Evolutionary conservation across 441 rosid species (phyloP).

Genomic region (Aleurites moluccanus): DNA sequence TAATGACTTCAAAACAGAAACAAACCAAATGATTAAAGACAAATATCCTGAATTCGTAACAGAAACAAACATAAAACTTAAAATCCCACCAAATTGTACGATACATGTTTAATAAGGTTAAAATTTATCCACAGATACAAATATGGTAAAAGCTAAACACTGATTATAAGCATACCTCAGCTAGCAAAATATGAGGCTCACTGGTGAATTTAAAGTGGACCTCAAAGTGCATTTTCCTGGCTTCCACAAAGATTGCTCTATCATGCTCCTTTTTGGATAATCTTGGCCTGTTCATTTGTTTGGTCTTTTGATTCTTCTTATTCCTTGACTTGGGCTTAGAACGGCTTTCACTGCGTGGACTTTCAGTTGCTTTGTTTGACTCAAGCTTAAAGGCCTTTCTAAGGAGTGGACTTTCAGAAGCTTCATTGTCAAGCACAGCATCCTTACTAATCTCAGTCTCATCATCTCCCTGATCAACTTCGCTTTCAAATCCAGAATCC

Average conservation of each 20-base stretch:
- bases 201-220: conserved; percentile 67
- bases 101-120: neutral
- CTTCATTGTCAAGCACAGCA: conserved; percentile 30
- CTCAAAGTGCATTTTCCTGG: conserved; percentile 58
- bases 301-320: conserved; percentile 32
- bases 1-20: neutral
- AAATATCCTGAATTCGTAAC: neutral
- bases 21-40: neutral
- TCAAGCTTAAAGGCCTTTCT: conserved; percentile 30
- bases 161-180: conserved; percentile 57
- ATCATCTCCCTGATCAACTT: conserved; percentile 48
- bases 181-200: conserved; percentile 85
- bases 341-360: conserved; percentile 1
- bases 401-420: conserved; percentile 23
- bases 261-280: conserved; percentile 36
- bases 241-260: conserved; percentile 49
- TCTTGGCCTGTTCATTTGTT: conserved; percentile 36
- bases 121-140: neutral
- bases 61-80: neutral
- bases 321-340: conserved; percentile 23
- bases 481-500: conserved; percentile 50
- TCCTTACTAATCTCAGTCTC: conserved; percentile 44
- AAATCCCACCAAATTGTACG: neutral
- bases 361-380: conserved; percentile 26
- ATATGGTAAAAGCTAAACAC: neutral